phyloP scores from a whole-genome alignment of 169 alveolate genomes.

The Perkinsus olseni region DNA sequence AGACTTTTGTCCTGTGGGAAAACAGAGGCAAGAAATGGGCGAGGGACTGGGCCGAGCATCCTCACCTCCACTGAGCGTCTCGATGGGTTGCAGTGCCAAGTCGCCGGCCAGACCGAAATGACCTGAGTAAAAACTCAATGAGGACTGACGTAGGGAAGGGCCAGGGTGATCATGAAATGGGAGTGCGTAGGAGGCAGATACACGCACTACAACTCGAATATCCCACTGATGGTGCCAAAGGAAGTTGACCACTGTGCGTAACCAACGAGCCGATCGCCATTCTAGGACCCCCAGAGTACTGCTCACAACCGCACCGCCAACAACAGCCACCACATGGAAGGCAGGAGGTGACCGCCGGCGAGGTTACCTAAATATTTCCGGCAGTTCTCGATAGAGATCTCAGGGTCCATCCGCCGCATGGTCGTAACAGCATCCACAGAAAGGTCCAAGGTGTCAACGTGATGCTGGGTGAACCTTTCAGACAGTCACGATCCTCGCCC shows the following conservation, averaged over 20 bases:
- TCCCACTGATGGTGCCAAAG: too few relatives aligned
- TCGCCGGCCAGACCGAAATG: conserved; percentile 76
- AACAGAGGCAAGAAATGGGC: too few relatives aligned
- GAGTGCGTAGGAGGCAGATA: too few relatives aligned
- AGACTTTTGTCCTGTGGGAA: conserved; percentile 58
- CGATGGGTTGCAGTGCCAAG: conserved; percentile 70
- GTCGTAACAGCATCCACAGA: conserved; percentile 64
- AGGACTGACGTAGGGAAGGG: too few relatives aligned
- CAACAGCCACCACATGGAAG: too few relatives aligned
- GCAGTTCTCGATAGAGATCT: conserved; percentile 36
- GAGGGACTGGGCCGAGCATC: too few relatives aligned
- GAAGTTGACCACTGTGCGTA: too few relatives aligned
- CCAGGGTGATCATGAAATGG: too few relatives aligned
- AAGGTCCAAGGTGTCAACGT: conserved; percentile 63
- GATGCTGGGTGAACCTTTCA: conserved; percentile 68
- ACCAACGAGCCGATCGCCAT: not conserved
- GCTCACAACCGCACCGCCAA: too few relatives aligned
- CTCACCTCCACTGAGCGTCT: conserved; percentile 62
- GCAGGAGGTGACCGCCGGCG: too few relatives aligned
- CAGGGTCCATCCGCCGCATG: conserved; percentile 34
- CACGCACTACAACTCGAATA: too few relatives aligned
- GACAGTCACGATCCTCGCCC: not conserved
- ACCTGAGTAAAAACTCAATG: conserved; percentile 50
- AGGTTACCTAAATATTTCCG: conserved; percentile 4
- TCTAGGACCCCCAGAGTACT: not conserved